These are phyloP conservation scores for Penicillium coffeae DNA, from an alignment of 495 filamentous ascomycete genomes.

Conservation along the genomic window DNA sequence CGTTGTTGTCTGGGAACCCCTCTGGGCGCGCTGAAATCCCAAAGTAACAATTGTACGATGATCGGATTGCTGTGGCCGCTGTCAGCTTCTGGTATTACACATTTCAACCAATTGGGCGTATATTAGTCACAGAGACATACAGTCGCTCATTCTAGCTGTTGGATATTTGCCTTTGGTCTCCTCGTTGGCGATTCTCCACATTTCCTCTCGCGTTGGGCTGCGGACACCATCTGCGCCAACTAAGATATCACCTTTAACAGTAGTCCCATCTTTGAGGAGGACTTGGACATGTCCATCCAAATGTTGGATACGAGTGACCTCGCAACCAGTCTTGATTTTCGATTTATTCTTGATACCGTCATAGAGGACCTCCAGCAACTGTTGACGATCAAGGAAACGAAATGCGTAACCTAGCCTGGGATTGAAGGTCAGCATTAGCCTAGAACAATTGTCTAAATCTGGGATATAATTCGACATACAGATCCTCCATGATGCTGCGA, in stretches of 20 bases:
- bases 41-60: constrained; percentile 18
- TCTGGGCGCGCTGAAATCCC: constrained; percentile 14
- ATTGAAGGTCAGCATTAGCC: constrained; percentile 4
- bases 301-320: constrained; percentile 10
- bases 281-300: constrained; percentile 6
- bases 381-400: constrained; percentile 28
- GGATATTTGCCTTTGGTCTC: background rate
- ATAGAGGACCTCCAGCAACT: constrained; percentile 23
- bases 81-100: background rate
- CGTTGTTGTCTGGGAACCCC: background rate
- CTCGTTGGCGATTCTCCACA: background rate
- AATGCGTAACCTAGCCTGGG: constrained; percentile 23
- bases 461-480: too few relatives aligned
- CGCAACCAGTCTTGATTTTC: constrained; percentile 9
- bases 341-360: constrained; percentile 1
- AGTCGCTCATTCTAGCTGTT: too few relatives aligned
- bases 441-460: background rate
- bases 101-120: constrained; percentile 4
- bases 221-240: constrained; percentile 18
- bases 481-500: too few relatives aligned
- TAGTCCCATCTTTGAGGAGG: constrained; percentile 21
- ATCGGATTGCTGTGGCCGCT: constrained; percentile 15
- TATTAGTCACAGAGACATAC: too few relatives aligned
- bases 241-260: constrained; percentile 9
- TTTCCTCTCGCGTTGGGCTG: constrained; percentile 25